phyloP scores from a whole-genome alignment of 192 early-diverging fungal genomes.

The Coemansia reversa region DNA sequence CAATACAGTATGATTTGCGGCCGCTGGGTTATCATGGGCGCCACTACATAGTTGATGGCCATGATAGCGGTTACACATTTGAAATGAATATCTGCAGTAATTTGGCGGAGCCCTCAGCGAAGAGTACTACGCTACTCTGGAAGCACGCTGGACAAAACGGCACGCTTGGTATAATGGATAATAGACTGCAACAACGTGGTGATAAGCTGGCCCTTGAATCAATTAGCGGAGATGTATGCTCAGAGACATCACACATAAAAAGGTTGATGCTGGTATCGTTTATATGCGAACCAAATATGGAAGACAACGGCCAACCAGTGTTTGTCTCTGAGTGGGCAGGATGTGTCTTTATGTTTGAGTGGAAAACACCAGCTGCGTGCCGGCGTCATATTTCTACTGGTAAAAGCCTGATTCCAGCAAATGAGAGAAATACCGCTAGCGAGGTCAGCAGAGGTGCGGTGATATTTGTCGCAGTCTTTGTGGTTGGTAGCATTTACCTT shows the following conservation, averaged over 20 bases:
- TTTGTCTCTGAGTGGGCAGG: conserved; percentile 47
- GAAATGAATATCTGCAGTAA: conserved; percentile 40
- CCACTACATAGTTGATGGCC: conserved; percentile 27
- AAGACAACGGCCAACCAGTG: conserved; percentile 28
- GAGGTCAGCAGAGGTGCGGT: conserved; percentile 27
- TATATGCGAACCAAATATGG: conserved; percentile 36
- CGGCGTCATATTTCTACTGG: not conserved
- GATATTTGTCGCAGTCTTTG: conserved; percentile 41
- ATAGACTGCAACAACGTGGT: conserved; percentile 29
- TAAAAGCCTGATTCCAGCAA: not conserved
- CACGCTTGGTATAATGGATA: conserved; percentile 24
- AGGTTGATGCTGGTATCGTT: conserved; percentile 45
- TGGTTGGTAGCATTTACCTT: conserved; percentile 52
- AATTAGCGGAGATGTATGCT: conserved; percentile 39
- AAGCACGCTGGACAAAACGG: conserved; percentile 15
- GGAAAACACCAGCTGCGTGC: conserved; percentile 54
- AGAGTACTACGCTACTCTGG: conserved; percentile 20
- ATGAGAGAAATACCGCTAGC: not conserved
- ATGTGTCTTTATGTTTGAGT: conserved; percentile 57
- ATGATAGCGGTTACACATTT: conserved; percentile 40
- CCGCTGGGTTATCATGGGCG: conserved; percentile 14
- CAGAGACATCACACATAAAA: conserved; percentile 17
- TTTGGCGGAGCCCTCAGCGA: conserved; percentile 6
- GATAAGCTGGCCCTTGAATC: conserved; percentile 48
- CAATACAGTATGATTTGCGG: conserved; percentile 39